Evolutionary conservation across 768 basidiomycete genomes (phyloP), one percentile per base, ranked within the genome.

Genomic region (Naganishia friedmannii): DNA sequence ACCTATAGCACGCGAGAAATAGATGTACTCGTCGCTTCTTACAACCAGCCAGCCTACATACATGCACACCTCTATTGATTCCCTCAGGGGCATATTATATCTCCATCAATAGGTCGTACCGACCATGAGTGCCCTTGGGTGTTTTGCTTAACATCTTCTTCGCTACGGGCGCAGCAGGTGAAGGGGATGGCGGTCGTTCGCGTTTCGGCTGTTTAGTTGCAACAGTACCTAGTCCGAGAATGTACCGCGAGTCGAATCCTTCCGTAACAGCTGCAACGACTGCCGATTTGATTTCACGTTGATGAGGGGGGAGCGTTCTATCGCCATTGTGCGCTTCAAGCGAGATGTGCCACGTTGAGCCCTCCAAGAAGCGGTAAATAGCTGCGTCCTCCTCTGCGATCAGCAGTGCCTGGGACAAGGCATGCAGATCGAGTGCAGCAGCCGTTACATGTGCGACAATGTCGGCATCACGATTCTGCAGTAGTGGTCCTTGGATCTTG

Each of bases 361-460:
- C 72, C 37, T 72, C 68, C 23, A 72, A 31, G 68, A 66, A 72
- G n/a, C 45, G 67, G 26, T 69, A 67, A 10, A 65, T 32, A 12
- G 48, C 48, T 55, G 51, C 17, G 37, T 2, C 10, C 19, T 17
- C 31, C 19, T 48, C 53, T 19, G n/a, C 21, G 12, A 80, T 67
- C 8, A 78, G 71, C 12, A 80, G 68, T 2, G 78, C 69, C 63
- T 79, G 77, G n/a, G 79, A 77, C 12, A 80, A 72, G 10, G 72
- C 65, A 10, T 71, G 65, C 0, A 68, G 45, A 48, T 79, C 79
- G 1, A 74, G 65, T 67, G 71, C 73, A 0, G 69, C 70, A 5
- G 74, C 73, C 21, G 67, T 71, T 2, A 77, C 21, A 21, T 77
- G 77, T 21, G 78, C 76, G 21, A 78, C 72, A 15, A 80, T 70